A percentile compares a stretch with the other conserved stretches of the same genome.
phyloP scores from a whole-genome alignment of 1,139 yeast species.

The Yueomyces sp. region DNA sequence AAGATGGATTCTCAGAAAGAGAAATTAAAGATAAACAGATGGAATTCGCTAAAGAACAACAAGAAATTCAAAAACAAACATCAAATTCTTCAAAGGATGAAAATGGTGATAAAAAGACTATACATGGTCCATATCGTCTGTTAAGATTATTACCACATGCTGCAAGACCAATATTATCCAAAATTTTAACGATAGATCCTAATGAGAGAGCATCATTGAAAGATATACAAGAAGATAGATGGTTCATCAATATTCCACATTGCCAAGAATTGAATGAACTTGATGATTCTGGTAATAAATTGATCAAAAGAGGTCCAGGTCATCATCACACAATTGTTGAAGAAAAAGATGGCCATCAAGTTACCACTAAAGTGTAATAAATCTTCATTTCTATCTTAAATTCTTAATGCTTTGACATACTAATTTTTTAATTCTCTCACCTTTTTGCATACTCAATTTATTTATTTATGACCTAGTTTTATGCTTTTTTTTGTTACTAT shows the following conservation, averaged over 20 bases:
- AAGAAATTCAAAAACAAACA: background rate
- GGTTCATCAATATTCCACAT: conserved; percentile 47
- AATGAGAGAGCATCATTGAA: conserved; percentile 53
- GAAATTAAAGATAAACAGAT: background rate
- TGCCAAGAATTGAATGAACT: conserved; percentile 25
- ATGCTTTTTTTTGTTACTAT: too few species aligned
- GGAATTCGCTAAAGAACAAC: background rate
- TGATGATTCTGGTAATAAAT: conserved; percentile 26
- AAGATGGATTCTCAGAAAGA: conserved; percentile 4
- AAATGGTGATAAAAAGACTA: conserved; percentile 3
- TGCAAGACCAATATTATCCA: conserved; percentile 61
- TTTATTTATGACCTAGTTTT: too few species aligned
- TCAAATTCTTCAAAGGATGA: background rate
- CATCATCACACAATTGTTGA: conserved; percentile 45
- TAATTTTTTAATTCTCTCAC: too few species aligned
- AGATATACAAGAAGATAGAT: conserved; percentile 55
- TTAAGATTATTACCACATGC: conserved; percentile 78
- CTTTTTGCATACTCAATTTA: too few species aligned
- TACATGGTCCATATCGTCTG: conserved; percentile 74
- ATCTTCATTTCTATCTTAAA: too few species aligned
- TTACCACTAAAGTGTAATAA: too few species aligned
- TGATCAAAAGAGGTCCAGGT: conserved; percentile 31
- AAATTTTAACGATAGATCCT: conserved; percentile 65
- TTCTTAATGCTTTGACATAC: too few species aligned
- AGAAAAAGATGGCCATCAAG: conserved; percentile 10